Evolutionary conservation across 2,329 filamentous ascomycete species (phyloP).

Genomic region (Botrytis elliptica): DNA sequence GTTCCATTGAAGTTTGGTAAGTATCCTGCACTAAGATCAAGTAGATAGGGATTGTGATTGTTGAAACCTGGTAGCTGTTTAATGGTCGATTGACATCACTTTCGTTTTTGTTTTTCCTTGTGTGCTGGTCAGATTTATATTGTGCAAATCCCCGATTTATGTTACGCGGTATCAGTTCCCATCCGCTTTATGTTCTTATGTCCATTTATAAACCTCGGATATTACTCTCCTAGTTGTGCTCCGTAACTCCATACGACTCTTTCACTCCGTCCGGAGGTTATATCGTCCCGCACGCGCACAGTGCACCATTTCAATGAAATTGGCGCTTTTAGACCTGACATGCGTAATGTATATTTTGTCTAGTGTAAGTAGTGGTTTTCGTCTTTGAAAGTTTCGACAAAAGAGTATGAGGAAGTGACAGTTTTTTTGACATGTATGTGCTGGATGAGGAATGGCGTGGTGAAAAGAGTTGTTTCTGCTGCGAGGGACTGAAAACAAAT

Average conservation of each 20-base stretch:
- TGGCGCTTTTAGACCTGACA: background rate
- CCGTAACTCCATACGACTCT: background rate
- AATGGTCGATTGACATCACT: background rate
- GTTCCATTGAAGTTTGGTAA: background rate
- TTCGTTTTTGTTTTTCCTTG: background rate
- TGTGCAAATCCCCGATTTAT: background rate
- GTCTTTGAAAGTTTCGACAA: background rate
- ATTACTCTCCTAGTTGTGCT: background rate
- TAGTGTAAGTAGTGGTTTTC: background rate
- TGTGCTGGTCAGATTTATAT: background rate
- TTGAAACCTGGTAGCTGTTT: background rate
- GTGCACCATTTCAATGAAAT: background rate
- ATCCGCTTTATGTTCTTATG: background rate
- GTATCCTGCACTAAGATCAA: background rate
- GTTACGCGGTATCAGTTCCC: background rate
- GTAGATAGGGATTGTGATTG: background rate
- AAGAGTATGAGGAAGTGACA: background rate
- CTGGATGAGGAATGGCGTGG: background rate
- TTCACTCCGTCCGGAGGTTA: background rate
- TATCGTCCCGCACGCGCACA: background rate
- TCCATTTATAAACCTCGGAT: background rate
- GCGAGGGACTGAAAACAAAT: background rate
- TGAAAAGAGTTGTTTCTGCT: background rate
- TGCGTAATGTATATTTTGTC: background rate
- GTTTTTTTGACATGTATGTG: background rate